phyloP scores from a whole-genome alignment of 768 basidiomycete genomes.

The Lentinula detonsa region DNA sequence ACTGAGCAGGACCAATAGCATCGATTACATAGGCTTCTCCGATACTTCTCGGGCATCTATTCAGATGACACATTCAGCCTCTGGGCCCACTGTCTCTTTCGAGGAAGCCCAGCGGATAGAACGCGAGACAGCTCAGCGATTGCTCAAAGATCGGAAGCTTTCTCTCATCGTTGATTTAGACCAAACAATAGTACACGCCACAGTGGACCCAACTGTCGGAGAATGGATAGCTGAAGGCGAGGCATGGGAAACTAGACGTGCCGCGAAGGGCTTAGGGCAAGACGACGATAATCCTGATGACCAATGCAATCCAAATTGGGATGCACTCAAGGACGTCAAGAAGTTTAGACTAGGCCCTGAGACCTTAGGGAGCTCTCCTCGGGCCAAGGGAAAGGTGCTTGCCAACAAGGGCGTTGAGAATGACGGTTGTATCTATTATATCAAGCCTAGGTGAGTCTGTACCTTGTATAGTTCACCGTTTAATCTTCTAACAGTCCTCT shows the following conservation, averaged over 20 bases:
- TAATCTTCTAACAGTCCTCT: conserved; percentile 2
- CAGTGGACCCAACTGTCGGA: conserved; percentile 96
- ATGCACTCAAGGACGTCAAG: conserved; percentile 84
- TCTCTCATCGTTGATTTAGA: conserved; percentile 98
- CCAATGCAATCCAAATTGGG: conserved; percentile 88
- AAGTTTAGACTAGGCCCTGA: conserved; percentile 88
- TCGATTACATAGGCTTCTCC: conserved; percentile 84
- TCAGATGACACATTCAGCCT: conserved; percentile 91
- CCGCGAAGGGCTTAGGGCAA: conserved; percentile 30
- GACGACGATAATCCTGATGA: conserved; percentile 44
- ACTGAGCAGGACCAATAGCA: conserved; percentile 29
- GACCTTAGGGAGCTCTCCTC: conserved; percentile 40
- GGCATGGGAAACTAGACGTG: conserved; percentile 65
- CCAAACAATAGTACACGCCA: conserved; percentile 98
- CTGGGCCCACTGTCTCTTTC: conserved; percentile 85
- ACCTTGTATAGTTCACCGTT: not conserved
- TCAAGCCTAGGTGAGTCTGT: conserved; percentile 82
- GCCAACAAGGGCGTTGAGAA: conserved; percentile 47
- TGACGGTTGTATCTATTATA: conserved; percentile 92
- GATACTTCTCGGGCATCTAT: conserved; percentile 84
- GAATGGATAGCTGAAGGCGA: conserved; percentile 92
- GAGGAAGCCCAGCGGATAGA: conserved; percentile 92
- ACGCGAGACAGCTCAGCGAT: conserved; percentile 70
- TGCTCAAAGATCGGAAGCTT: conserved; percentile 71
- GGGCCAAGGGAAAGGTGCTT: conserved; percentile 46